A percentile compares a stretch with the other conserved stretches of the same genome.
Conservation (phyloP, 2,329 filamentous ascomycete genomes). For the Thelonectria rubi region DNA sequence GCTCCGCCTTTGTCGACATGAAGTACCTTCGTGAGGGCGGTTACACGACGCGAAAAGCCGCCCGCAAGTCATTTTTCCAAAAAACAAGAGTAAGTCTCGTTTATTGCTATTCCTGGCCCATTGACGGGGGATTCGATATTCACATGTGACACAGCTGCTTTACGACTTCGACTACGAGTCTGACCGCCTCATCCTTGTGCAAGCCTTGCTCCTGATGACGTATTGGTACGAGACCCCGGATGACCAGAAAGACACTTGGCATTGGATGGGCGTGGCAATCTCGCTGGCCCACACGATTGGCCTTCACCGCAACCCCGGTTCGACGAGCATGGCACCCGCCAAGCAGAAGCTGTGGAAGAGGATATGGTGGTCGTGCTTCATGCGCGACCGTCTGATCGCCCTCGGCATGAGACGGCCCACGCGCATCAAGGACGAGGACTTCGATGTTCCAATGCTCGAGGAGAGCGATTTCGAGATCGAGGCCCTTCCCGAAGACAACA, state of each 20-base stretch:
- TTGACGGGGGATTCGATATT: constrained; percentile 18
- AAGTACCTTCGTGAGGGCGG: constrained; percentile 79
- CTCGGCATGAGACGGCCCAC: constrained; percentile 93
- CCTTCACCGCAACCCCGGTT: constrained; percentile 83
- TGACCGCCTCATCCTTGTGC: constrained; percentile 87
- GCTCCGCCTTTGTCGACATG: constrained; percentile 87
- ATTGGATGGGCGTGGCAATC: constrained; percentile 97
- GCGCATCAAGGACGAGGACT: constrained; percentile 91
- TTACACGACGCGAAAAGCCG: constrained; percentile 79
- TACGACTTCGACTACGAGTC: constrained; percentile 97
- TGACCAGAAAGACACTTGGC: constrained; percentile 97
- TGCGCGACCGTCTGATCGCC: constrained; percentile 91
- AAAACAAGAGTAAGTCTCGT: constrained; percentile 82
- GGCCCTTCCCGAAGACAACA: constrained; percentile 71
- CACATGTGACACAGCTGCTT: constrained; percentile 65
- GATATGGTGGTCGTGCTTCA: constrained; percentile 98
- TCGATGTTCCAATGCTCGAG: constrained; percentile 89
- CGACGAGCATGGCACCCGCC: constrained; percentile 76
- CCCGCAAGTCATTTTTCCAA: constrained; percentile 88
- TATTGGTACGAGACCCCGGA: constrained; percentile 98
- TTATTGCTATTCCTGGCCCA: constrained; percentile 13
- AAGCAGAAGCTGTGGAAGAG: constrained; percentile 90
- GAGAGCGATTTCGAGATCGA: constrained; percentile 85
- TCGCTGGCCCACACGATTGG: constrained; percentile 94
- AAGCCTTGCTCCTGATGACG: constrained; percentile 89